phyloP scores from a whole-genome alignment of 2,329 filamentous ascomycete genomes.

The Pseudogymnoascus verrucosus region DNA sequence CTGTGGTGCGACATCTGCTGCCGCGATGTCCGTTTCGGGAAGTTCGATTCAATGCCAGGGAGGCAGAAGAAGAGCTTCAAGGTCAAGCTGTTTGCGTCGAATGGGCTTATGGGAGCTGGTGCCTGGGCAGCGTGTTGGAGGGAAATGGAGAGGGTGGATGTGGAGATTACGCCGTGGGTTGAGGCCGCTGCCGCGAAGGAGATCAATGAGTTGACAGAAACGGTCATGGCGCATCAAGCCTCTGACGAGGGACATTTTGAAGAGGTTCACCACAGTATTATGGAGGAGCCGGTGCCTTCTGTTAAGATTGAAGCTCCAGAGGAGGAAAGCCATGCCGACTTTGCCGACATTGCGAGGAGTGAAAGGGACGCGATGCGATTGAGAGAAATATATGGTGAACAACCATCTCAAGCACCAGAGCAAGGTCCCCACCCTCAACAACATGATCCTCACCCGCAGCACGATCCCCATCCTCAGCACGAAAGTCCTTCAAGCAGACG shows the following conservation, averaged over 20 bases:
- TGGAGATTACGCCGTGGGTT: constrained; percentile 75
- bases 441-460: background rate
- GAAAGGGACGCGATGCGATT: constrained; percentile 41
- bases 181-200: constrained; percentile 50
- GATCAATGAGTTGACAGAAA: constrained; percentile 8
- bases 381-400: constrained; percentile 46
- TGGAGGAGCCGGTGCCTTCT: constrained; percentile 11
- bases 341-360: constrained; percentile 36
- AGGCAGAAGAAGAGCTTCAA: constrained; percentile 45
- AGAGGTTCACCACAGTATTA: background rate
- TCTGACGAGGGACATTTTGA: background rate
- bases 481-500: background rate
- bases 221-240: constrained; percentile 3
- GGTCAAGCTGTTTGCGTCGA: constrained; percentile 87
- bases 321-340: constrained; percentile 43
- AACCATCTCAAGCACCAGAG: constrained; percentile 24
- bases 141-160: constrained; percentile 98
- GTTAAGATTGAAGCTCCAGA: constrained; percentile 48
- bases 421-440: constrained; percentile 26
- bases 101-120: constrained; percentile 83
- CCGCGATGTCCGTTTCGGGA: constrained; percentile 25
- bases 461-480: background rate
- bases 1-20: constrained; percentile 28
- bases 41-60: constrained; percentile 13
- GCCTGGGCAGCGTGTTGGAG: constrained; percentile 93